Evolutionary conservation across 2,329 filamentous ascomycete species (phyloP).

Genomic region (Paecilomyces formosus): DNA sequence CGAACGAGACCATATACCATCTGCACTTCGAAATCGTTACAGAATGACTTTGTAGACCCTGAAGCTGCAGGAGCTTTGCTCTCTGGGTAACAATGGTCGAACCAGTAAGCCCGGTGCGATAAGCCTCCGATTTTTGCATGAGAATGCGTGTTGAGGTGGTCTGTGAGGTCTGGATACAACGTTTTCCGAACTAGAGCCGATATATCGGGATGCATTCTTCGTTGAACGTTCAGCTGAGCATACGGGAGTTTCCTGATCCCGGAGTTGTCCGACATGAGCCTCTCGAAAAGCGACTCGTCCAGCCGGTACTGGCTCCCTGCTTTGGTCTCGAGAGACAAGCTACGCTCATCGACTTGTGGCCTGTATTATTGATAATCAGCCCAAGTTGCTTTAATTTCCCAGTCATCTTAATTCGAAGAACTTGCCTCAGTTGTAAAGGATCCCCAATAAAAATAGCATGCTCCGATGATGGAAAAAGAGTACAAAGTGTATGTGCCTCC

Average conservation of each 20-base stretch:
- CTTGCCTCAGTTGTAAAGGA: conserved; percentile 20
- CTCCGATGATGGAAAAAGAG: conserved; percentile 31
- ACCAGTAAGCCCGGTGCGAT: conserved; percentile 38
- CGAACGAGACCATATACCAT: conserved; percentile 54
- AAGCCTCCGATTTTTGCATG: conserved; percentile 38
- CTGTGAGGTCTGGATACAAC: conserved; percentile 48
- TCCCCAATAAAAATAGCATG: conserved; percentile 33
- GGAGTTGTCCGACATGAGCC: conserved; percentile 24
- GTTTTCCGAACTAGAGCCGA: conserved; percentile 47
- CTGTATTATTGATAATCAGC: neutral
- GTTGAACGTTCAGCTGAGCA: conserved; percentile 45
- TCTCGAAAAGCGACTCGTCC: conserved; percentile 43
- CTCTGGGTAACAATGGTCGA: conserved; percentile 37
- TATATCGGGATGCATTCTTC: conserved; percentile 57
- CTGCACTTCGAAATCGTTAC: conserved; percentile 47
- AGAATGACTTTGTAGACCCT: conserved; percentile 25
- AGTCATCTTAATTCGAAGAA: neutral
- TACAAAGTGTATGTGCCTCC: conserved; percentile 48
- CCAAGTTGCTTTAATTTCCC: neutral
- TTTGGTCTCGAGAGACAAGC: conserved; percentile 13
- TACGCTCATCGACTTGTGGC: neutral
- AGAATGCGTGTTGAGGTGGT: conserved; percentile 29
- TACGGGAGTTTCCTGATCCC: conserved; percentile 16
- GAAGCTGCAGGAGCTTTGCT: conserved; percentile 9
- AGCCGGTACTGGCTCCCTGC: conserved; percentile 30